phyloP scores from a whole-genome alignment of 768 basidiomycete species.

The Mycena sanguinolenta region DNA sequence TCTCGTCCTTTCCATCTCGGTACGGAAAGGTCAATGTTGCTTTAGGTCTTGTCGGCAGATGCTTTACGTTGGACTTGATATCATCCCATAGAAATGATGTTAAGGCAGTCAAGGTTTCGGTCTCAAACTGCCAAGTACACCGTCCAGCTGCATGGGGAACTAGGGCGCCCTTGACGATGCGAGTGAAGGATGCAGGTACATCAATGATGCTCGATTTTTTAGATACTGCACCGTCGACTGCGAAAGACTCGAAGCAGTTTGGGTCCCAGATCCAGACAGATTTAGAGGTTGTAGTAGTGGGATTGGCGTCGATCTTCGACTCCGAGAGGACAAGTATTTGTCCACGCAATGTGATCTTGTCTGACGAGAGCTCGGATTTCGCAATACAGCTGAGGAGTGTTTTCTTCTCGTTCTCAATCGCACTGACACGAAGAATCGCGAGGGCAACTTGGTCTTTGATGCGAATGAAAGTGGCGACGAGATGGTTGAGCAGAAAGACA shows the following conservation, averaged over 20 bases:
- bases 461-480: neutral
- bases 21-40: no score
- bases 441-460: neutral
- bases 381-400: neutral
- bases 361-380: neutral
- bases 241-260: neutral
- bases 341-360: neutral
- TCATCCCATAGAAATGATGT: neutral
- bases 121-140: neutral
- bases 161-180: neutral
- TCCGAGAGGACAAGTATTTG: neutral
- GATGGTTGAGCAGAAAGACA: neutral
- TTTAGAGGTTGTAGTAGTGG: neutral
- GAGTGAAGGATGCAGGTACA: neutral
- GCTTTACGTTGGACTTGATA: neutral
- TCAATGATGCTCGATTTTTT: neutral
- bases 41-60: no score
- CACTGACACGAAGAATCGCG: neutral
- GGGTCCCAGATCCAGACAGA: neutral
- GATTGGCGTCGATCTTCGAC: neutral
- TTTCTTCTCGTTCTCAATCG: slow-evolving; percentile 2
- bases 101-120: neutral
- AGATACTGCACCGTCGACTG: neutral
- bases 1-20: no score
- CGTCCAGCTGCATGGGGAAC: neutral